Evolutionary conservation across 2,329 filamentous ascomycete species (phyloP), one percentile per base, ranked within the genome.

Genomic region (Pseudogymnoascus pannorum): DNA sequence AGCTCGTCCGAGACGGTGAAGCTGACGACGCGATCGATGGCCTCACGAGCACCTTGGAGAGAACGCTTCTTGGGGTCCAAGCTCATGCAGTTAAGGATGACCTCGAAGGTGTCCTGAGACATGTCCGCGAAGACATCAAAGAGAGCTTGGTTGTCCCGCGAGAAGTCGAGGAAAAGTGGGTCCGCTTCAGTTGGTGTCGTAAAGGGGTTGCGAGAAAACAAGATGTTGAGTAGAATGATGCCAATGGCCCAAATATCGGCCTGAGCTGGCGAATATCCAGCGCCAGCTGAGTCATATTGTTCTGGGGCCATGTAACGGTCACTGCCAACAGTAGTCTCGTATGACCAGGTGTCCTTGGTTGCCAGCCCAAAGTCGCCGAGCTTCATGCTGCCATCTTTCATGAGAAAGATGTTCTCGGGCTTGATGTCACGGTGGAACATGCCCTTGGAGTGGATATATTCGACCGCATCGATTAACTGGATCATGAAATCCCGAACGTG

Each of bases 271-370:
- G 91, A 93, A 77, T 99, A 99, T 63, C 94, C 94, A 65, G 84
- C 85, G 65, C 87, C 87, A 67, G 87, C 85, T 60, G 92, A 92
- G 73, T 97, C 93, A 70, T 94, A 97, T 75, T 99, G 94, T 76
- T 99, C 94, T 4, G 94, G 94, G 61, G 94, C 92, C 94, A 99
- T 99, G 78, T 99, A 99, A 61, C 94, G 91, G 73, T 99, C 94
- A 73, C 94, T 97, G 67, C 94, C 94, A 54, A 99, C 94, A 64
- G 90, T 94, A 65, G 88, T 87, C 79, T 99, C 94, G 69, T 89
- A 89, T 22, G 91, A 95, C 92, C 91, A 96, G 68, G 86, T 81
- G 64, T 96, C 91, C 5, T 86, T 89, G 9, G 93, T 97, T 59
- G 92, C 92, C 65, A 99, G 81, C 60, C 94, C 94, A 73, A 97